These are phyloP conservation scores for Colletotrichum agaves DNA, from an alignment of 2,329 filamentous ascomycete genomes.

Conservation along the genomic window DNA sequence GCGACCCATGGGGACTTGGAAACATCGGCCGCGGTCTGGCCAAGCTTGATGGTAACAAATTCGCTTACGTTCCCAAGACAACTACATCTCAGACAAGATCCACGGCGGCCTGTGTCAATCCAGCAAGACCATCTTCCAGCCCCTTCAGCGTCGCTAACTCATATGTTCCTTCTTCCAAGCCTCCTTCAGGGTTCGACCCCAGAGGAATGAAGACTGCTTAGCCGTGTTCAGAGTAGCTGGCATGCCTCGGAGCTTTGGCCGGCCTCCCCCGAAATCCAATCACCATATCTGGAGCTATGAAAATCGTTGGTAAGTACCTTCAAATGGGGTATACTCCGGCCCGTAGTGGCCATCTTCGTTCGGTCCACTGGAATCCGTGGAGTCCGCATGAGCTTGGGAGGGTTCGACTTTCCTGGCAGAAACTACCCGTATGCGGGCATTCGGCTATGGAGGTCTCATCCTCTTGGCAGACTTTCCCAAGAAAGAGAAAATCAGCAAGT, in stretches of 20 bases:
- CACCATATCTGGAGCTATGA: neutral
- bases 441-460: neutral
- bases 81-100: neutral
- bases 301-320: neutral
- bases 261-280: neutral
- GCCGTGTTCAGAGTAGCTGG: neutral
- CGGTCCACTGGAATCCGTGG: neutral
- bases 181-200: too few species aligned
- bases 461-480: neutral
- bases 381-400: neutral
- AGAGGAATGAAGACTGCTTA: neutral
- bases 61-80: neutral
- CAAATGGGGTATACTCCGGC: neutral
- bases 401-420: neutral
- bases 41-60: neutral
- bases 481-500: neutral
- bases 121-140: neutral
- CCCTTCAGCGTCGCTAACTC: neutral
- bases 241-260: neutral
- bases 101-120: neutral
- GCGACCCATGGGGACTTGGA: neutral
- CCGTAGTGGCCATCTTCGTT: neutral
- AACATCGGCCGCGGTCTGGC: neutral
- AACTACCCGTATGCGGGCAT: neutral
- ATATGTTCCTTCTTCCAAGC: neutral